These are phyloP conservation scores for Lablab purpureus DNA, from an alignment of 306 rosid species.

Conservation along the genomic window DNA sequence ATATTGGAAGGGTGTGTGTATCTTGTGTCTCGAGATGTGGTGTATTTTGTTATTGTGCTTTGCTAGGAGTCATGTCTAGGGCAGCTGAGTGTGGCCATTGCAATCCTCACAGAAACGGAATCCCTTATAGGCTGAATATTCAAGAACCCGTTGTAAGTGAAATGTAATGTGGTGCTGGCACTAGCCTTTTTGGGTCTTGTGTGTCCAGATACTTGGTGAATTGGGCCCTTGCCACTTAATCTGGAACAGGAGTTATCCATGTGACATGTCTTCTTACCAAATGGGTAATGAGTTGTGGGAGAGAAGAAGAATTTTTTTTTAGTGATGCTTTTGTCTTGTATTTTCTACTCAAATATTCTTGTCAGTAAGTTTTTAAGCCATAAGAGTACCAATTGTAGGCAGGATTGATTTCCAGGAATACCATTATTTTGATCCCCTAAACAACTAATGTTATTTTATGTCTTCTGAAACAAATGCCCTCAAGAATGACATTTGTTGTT, in stretches of 20 bases:
- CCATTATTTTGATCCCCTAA: background rate
- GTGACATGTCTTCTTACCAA: background rate
- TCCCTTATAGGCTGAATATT: background rate
- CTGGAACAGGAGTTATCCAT: background rate
- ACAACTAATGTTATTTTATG: background rate
- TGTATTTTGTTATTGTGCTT: background rate
- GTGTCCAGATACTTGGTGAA: background rate
- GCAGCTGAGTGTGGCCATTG: background rate
- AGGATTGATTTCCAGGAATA: background rate
- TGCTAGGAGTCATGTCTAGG: background rate
- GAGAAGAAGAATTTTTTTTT: background rate
- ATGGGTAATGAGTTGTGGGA: background rate
- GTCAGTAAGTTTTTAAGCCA: background rate
- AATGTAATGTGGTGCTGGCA: background rate
- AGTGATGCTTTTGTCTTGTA: background rate
- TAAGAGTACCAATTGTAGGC: background rate
- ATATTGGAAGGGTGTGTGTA: conserved; percentile 4
- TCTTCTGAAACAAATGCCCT: conserved; percentile 4
- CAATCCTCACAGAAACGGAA: background rate
- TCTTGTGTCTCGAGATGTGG: background rate
- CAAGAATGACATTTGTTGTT: background rate
- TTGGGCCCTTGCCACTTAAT: background rate
- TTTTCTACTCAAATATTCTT: background rate
- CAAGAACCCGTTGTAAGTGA: background rate
- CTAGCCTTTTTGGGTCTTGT: background rate